Conservation (phyloP, 129 eudicot species). For the Lactuca saligna region DNA sequence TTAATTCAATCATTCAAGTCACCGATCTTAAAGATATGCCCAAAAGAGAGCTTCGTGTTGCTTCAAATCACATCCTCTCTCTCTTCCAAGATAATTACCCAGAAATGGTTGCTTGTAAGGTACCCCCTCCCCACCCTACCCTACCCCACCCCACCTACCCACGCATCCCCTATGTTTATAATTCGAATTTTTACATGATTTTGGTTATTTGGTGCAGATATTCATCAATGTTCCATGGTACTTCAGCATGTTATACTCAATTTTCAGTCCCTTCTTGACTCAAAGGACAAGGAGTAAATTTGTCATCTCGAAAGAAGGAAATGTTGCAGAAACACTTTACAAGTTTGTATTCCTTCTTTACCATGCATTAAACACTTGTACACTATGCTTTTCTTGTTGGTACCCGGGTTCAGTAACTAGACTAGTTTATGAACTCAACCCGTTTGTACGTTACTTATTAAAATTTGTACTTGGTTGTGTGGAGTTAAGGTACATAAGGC, state of each 20-base stretch:
- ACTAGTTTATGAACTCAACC: not conserved
- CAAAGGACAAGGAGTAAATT: constrained; percentile 95
- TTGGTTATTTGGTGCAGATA: constrained; percentile 47
- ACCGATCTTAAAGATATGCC: constrained; percentile 65
- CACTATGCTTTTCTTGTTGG: not conserved
- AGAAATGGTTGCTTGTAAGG: constrained; percentile 76
- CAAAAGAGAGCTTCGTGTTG: constrained; percentile 63
- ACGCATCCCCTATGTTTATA: not conserved
- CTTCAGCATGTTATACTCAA: constrained; percentile 83
- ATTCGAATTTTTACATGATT: not conserved
- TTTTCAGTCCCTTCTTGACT: constrained; percentile 90
- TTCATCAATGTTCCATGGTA: constrained; percentile 99
- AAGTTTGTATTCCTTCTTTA: constrained; percentile 42
- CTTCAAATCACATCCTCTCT: constrained; percentile 53
- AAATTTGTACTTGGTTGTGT: not conserved
- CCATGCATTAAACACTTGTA: not conserved
- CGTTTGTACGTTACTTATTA: not conserved
- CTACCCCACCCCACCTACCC: not conserved
- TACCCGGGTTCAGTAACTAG: not conserved
- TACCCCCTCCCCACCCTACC: not conserved
- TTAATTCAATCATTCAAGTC: constrained; percentile 57
- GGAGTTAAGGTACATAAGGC: constrained; percentile 55
- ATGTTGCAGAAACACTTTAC: constrained; percentile 68
- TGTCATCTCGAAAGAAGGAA: constrained; percentile 80
- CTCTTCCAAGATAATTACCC: constrained; percentile 77